These are phyloP conservation scores for Mycena leptocephala DNA, from an alignment of 768 basidiomycete genomes.

Conservation along the genomic window DNA sequence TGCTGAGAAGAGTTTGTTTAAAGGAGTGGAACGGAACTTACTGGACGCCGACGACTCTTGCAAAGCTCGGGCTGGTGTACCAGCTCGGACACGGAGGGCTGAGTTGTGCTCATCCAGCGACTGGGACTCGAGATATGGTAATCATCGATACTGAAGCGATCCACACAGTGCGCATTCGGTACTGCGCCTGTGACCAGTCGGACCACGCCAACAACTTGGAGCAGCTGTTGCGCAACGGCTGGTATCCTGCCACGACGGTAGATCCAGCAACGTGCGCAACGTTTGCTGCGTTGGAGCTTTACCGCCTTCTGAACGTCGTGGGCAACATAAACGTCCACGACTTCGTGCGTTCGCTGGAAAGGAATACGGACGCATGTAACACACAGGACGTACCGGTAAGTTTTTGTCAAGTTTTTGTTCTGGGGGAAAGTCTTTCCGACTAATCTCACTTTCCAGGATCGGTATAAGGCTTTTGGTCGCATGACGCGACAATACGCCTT, in stretches of 20 bases:
- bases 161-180: background rate
- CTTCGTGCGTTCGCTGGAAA: background rate
- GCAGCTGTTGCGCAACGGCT: background rate
- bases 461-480: constrained; percentile 18
- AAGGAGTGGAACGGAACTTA: background rate
- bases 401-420: too few species aligned
- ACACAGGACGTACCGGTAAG: background rate
- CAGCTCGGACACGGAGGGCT: background rate
- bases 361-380: background rate
- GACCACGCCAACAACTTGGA: background rate
- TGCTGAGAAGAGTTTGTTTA: background rate
- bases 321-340: too few species aligned
- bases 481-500: background rate
- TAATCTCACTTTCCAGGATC: background rate
- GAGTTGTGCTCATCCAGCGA: background rate
- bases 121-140: background rate
- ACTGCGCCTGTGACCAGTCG: too few species aligned
- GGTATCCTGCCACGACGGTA: too few species aligned
- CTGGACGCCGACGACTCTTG: background rate
- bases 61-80: background rate
- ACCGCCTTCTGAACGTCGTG: too few species aligned
- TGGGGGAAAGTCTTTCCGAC: too few species aligned
- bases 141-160: background rate
- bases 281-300: too few species aligned
- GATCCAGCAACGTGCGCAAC: too few species aligned